Percentiles rank a stretch among this genome's conserved stretches.
Conservation (phyloP, 345 rosid genomes). For the Salix viminalis region DNA sequence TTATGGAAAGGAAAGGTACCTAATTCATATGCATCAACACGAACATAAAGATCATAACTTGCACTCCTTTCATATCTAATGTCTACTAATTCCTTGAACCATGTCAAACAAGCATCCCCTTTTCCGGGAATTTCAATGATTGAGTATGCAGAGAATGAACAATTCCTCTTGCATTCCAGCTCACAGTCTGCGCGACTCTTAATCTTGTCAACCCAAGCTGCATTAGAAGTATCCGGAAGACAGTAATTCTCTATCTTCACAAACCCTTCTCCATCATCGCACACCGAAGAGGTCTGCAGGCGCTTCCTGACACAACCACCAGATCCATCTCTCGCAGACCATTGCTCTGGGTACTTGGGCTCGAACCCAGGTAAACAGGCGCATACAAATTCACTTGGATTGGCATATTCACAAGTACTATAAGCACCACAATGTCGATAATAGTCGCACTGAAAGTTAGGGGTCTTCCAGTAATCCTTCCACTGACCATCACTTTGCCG, state of each 20-base stretch:
- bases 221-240: background rate
- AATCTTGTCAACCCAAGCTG: background rate
- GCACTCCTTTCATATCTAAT: background rate
- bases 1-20: background rate
- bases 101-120: constrained; percentile 4
- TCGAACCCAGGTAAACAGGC: constrained; percentile 5
- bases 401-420: background rate
- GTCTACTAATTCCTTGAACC: constrained; percentile 6
- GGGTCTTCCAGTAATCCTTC: no score
- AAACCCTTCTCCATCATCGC: background rate
- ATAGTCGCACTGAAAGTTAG: no score
- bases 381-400: background rate
- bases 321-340: constrained; percentile 1
- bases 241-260: background rate
- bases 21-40: constrained; percentile 13
- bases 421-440: background rate
- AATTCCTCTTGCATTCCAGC: background rate
- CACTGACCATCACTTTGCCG: no score
- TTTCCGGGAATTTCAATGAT: constrained; percentile 4
- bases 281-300: background rate
- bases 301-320: constrained; percentile 11
- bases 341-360: background rate
- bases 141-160: constrained; percentile 8
- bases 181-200: background rate
- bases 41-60: constrained; percentile 12